phyloP scores from a whole-genome alignment of 2,329 filamentous ascomycete species.

The Drechslera avenae region DNA sequence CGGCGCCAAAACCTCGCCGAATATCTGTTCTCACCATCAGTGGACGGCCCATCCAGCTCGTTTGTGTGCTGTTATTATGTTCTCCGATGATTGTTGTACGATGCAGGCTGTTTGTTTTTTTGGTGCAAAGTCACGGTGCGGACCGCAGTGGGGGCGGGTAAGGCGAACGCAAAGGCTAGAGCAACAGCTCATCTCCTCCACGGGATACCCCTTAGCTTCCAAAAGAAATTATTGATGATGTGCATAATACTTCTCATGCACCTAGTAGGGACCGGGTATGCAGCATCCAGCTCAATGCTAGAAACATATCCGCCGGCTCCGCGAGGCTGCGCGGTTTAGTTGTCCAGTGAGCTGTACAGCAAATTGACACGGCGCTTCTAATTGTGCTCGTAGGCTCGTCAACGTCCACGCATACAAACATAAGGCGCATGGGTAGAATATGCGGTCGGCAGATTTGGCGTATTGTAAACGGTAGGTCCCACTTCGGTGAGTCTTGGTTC shows the following conservation, averaged over 20 bases:
- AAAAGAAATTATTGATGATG: too few species aligned
- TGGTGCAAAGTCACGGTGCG: neutral
- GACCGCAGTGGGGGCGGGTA: neutral
- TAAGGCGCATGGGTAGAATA: neutral
- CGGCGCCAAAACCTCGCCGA: neutral
- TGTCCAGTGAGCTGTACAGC: too few species aligned
- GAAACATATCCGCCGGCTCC: too few species aligned
- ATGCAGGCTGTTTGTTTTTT: neutral
- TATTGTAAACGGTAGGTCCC: neutral
- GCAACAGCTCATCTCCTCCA: neutral
- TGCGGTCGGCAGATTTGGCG: neutral
- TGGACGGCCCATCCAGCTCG: neutral
- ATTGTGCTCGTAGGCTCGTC: neutral
- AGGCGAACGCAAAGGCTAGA: too few species aligned
- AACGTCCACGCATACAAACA: neutral
- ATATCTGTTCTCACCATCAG: neutral
- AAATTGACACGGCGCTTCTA: too few species aligned
- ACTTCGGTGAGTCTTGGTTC: neutral
- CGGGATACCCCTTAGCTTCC: too few species aligned
- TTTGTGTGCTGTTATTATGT: neutral
- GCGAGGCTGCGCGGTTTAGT: too few species aligned
- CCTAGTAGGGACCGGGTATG: too few species aligned
- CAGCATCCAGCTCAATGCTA: too few species aligned
- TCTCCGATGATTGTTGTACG: neutral
- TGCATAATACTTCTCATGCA: too few species aligned